These are phyloP conservation scores for Diaporthe batatas DNA, from an alignment of 2,329 filamentous ascomycete genomes.

Conservation along the genomic window DNA sequence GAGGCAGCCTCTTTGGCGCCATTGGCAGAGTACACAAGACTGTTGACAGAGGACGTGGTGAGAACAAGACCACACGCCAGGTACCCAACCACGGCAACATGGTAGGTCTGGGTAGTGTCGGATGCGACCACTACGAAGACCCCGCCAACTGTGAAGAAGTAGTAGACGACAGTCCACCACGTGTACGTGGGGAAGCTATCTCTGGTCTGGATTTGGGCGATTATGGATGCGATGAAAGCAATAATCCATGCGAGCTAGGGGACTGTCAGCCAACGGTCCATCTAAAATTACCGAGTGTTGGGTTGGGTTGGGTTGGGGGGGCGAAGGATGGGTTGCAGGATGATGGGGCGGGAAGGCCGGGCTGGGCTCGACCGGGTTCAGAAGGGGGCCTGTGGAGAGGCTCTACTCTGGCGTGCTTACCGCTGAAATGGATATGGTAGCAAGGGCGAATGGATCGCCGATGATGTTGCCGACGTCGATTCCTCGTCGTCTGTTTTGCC, in stretches of 20 bases:
- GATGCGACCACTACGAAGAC: constrained; percentile 87
- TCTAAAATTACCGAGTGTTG: constrained; percentile 29
- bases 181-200: constrained; percentile 82
- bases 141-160: constrained; percentile 84
- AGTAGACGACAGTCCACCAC: constrained; percentile 93
- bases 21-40: constrained; percentile 81
- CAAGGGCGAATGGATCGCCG: constrained; percentile 95
- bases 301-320: background rate
- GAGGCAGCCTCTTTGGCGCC: constrained; percentile 86
- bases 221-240: constrained; percentile 86
- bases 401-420: constrained; percentile 68
- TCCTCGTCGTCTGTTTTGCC: constrained; percentile 68
- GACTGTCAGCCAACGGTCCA: constrained; percentile 43
- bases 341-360: constrained; percentile 5
- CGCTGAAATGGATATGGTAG: constrained; percentile 90
- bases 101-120: constrained; percentile 87
- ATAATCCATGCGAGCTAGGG: constrained; percentile 93
- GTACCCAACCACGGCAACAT: constrained; percentile 92
- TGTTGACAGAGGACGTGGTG: constrained; percentile 87
- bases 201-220: constrained; percentile 70
- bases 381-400: constrained; percentile 18
- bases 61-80: constrained; percentile 86
- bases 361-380: constrained; percentile 4
- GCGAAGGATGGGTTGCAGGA: constrained; percentile 20
- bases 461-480: constrained; percentile 91